Conservation (phyloP, 305 asterid genomes). For the Solanum hybrid region DNA sequence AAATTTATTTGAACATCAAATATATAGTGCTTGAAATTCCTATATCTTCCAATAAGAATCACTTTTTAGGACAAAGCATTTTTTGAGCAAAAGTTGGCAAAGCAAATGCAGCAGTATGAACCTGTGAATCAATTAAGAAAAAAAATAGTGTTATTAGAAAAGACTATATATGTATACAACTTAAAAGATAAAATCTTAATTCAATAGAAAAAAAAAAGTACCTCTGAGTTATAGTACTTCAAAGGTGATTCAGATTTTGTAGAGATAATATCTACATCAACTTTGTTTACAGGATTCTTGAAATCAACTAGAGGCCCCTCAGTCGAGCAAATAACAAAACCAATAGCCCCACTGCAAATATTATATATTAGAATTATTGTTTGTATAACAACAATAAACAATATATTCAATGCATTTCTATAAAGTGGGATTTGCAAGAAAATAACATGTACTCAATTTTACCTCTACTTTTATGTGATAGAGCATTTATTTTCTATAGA, state of each 20-base stretch:
- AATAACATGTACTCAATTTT: too few relatives aligned
- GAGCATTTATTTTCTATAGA: too few relatives aligned
- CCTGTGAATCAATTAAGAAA: neutral
- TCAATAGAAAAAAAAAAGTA: neutral
- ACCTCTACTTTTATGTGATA: neutral
- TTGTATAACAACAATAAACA: neutral
- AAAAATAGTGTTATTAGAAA: neutral
- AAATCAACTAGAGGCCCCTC: neutral
- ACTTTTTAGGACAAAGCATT: neutral
- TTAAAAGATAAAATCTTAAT: neutral
- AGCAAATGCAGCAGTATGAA: neutral
- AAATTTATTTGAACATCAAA: neutral
- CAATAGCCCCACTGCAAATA: neutral
- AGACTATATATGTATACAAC: neutral
- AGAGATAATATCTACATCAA: neutral
- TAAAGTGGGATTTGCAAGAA: too few relatives aligned
- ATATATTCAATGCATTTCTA: neutral
- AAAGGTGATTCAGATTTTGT: neutral
- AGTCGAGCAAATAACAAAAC: neutral
- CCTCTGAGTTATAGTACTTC: slow-evolving; percentile 17
- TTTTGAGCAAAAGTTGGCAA: neutral
- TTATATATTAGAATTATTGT: neutral
- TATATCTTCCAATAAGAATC: neutral
- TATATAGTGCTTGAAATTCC: neutral
- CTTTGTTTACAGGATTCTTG: neutral